phyloP scores from a whole-genome alignment of 2,329 filamentous ascomycete species.

The Pseudogymnoascus destructans region DNA sequence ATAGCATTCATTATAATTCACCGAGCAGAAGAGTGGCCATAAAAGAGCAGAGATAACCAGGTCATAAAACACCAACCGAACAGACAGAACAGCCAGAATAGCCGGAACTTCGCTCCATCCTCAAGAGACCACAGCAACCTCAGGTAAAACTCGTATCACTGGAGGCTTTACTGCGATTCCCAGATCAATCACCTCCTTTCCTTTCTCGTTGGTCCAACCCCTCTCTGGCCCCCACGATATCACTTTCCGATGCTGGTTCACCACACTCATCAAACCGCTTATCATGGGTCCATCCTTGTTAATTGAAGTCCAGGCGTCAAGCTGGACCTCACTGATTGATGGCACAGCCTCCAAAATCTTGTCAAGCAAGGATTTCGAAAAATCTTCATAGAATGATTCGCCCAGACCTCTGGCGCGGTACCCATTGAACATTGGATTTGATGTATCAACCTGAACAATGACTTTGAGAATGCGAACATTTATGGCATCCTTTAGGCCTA shows the following conservation, averaged over 20 bases:
- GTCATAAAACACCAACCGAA: background rate
- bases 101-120: background rate
- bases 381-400: conserved; percentile 57
- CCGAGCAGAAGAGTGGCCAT: background rate
- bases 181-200: conserved; percentile 1
- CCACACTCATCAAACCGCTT: conserved; percentile 41
- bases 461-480: conserved; percentile 48
- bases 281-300: conserved; percentile 54
- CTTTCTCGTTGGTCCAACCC: conserved; percentile 45
- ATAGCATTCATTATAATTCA: background rate
- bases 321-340: conserved; percentile 44
- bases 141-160: background rate
- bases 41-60: background rate
- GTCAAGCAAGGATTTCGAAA: conserved; percentile 44
- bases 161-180: background rate
- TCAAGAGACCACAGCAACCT: background rate
- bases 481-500: conserved; percentile 50
- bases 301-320: conserved; percentile 57
- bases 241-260: conserved; percentile 34
- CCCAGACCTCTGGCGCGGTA: conserved; percentile 41
- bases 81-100: background rate
- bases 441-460: conserved; percentile 62
- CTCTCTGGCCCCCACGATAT: conserved; percentile 57
- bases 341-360: conserved; percentile 45
- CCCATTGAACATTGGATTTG: conserved; percentile 51